Evolutionary conservation across 495 filamentous ascomycete species (phyloP), one percentile per base, ranked within the genome.

Genomic region (Friedmanniomyces simplex): DNA sequence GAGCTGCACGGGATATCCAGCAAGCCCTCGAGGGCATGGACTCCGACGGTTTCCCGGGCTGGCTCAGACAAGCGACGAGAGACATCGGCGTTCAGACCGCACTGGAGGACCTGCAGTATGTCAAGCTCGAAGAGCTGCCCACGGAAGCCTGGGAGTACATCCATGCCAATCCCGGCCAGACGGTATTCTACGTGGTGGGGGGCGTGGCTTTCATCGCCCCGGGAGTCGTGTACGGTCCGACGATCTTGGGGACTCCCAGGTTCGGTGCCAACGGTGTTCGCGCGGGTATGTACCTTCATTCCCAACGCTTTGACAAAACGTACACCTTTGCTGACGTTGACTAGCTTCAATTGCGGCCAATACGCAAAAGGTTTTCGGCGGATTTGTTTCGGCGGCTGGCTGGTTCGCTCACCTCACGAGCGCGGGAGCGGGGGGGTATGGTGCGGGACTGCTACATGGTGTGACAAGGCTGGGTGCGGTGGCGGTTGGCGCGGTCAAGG

Each of bases 101-200:
- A 13, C 52, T 54, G 12, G 10, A 45, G 5, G 37, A 54, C 16
- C 52, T 54, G 7, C 39, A 45, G 22, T 26, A 13, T 5, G 39
- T 43, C 13, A 54, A 54, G 37, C 37, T 54, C 2, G 52, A 45
- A 45, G 34, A 54, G n/a, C 52, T 54, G 16, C 36, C 52, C 6
- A 22, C 52, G 11, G 52, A 54, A 28, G 36, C 37, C 8, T 25
- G 8, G 10, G 5, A 54, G 10, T 54, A 13, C 37, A 45, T 54
- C 52, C 7, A 45, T 7, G 52, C 42, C 21, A 54, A 54, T 20
- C 34, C 52, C 2, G 24, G 36, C 28, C 52, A 22, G 39, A 54
- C 52, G 2, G 37, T 30, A 5, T 26, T 42, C 52, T 43, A 43
- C 24, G 24, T 45, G 6, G 8, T 30, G 8, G 21, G 25, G 16